Evolutionary conservation across 441 rosid species (phyloP).

Genomic region (Syzygium malaccense): DNA sequence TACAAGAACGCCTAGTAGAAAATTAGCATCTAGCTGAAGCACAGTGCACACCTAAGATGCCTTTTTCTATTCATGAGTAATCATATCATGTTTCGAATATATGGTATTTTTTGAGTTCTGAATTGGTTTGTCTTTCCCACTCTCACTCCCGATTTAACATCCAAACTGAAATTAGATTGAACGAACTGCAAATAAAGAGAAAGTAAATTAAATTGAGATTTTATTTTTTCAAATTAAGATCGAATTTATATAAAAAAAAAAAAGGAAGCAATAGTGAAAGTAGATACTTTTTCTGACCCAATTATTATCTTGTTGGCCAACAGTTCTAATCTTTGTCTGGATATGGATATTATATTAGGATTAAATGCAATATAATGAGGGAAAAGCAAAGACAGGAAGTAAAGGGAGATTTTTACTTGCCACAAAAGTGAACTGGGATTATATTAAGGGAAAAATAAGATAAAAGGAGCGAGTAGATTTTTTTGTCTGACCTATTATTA

Average conservation of each 20-base stretch:
- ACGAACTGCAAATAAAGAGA: neutral
- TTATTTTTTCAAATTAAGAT: neutral
- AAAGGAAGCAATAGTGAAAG: neutral
- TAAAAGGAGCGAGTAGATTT: neutral
- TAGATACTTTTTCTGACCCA: neutral
- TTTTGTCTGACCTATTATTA: neutral
- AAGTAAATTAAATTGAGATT: neutral
- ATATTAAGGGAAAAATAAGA: neutral
- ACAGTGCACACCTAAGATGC: too few species aligned
- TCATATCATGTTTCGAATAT: neutral
- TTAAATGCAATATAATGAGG: neutral
- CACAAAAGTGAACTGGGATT: neutral
- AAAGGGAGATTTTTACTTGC: neutral
- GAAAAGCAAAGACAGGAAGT: neutral
- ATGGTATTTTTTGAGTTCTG: neutral
- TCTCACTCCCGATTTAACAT: neutral
- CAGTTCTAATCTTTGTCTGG: neutral
- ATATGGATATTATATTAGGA: neutral
- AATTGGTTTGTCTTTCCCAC: neutral
- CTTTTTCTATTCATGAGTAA: neutral
- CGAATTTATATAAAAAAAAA: neutral
- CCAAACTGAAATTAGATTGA: neutral
- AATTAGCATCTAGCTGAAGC: too few species aligned
- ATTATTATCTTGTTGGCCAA: neutral
- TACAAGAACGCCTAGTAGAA: too few species aligned